A percentile compares a stretch with the other conserved stretches of the same genome.
Evolutionary conservation across 768 basidiomycete genomes (phyloP).

Genomic region (Peribolospora kevripleyi): DNA sequence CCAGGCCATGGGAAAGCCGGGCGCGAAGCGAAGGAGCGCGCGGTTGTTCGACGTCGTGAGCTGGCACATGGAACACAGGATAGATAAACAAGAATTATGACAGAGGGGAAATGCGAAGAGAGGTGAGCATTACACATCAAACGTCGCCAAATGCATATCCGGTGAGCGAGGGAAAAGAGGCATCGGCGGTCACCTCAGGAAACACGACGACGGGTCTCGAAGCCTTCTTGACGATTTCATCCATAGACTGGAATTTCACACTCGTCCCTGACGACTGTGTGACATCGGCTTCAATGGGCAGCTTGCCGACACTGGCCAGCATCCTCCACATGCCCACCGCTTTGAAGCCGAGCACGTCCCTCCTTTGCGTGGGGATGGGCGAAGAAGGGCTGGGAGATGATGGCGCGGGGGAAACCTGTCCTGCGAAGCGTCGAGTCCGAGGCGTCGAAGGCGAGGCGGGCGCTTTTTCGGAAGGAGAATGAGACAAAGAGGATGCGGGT

Average conservation of each 20-base stretch:
- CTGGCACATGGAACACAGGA: neutral
- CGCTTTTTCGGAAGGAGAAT: neutral
- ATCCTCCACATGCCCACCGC: no score
- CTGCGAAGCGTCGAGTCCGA: no score
- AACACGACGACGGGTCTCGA: constrained; percentile 5
- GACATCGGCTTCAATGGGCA: no score
- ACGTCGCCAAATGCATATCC: no score
- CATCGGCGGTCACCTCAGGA: constrained; percentile 3
- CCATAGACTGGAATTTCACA: neutral
- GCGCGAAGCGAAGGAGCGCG: constrained; percentile 6
- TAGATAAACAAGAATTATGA: neutral
- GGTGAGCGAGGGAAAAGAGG: no score
- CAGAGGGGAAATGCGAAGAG: neutral
- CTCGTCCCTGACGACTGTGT: no score
- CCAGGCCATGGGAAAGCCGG: no score
- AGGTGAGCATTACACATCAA: neutral
- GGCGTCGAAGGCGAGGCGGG: neutral
- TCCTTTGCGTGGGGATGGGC: neutral
- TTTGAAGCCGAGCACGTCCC: neutral
- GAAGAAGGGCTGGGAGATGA: no score
- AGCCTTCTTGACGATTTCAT: neutral
- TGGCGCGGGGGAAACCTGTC: no score
- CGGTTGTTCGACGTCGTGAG: constrained; percentile 11
- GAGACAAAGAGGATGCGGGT: neutral
- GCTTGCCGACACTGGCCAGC: no score